Conservation (phyloP, 768 basidiomycete genomes). For the Udeniomyces megalosporus region DNA sequence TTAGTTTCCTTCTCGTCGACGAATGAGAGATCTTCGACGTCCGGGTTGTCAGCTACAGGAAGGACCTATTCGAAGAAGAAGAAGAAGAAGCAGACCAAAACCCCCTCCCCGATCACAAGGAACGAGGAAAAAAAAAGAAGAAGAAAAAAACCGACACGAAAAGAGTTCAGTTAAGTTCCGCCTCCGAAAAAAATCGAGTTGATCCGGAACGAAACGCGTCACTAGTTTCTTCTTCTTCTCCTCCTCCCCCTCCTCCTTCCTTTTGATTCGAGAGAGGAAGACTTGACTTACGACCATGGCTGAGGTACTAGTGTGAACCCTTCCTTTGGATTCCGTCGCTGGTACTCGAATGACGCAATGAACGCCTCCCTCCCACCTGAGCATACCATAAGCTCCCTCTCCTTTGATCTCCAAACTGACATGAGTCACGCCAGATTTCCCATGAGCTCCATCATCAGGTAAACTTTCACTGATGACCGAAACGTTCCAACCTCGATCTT, state of each 20-base stretch:
- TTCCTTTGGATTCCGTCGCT: constrained; percentile 67
- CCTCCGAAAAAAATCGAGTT: too few relatives aligned
- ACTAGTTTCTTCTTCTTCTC: too few relatives aligned
- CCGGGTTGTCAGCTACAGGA: constrained; percentile 51
- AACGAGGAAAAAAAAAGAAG: background rate
- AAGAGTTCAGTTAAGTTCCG: too few relatives aligned
- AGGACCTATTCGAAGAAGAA: constrained; percentile 45
- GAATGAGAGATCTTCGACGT: constrained; percentile 41
- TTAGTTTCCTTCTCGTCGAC: constrained; percentile 65
- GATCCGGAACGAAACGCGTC: too few relatives aligned
- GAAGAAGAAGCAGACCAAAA: background rate
- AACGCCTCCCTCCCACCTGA: constrained; percentile 87
- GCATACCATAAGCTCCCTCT: constrained; percentile 53
- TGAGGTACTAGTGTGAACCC: constrained; percentile 84
- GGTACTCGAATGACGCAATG: constrained; percentile 92
- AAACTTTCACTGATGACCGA: constrained; percentile 19
- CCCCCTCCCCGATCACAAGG: background rate
- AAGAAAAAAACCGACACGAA: background rate
- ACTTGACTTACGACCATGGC: constrained; percentile 52
- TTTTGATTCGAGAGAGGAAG: background rate
- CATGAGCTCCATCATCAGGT: constrained; percentile 19
- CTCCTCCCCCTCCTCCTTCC: too few relatives aligned
- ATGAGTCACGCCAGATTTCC: constrained; percentile 23
- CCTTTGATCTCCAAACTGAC: constrained; percentile 56
- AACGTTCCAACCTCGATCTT: constrained; percentile 44